Base-by-base conservation (phyloP, 2,329 filamentous ascomycete genomes). In the Penicillium aurantiogriseum region DNA sequence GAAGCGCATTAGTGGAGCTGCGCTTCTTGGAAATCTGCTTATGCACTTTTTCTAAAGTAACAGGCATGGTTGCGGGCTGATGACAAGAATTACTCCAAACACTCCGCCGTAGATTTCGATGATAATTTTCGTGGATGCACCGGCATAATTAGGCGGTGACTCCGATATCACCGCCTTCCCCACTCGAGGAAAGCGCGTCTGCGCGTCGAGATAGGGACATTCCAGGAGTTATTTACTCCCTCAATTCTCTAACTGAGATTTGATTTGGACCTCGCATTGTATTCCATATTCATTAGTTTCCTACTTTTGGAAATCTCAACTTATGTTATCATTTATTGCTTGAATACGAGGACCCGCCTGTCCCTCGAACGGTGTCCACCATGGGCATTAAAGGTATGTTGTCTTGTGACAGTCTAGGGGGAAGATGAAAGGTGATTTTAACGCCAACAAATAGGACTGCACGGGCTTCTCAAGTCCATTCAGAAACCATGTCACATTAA, bases 391-490 rank as follows among this genome's bases (percentile, higher is more conserved):
- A 77, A 74, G 77, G 77, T 76, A 68, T 40, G 65, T 44, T 23
- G 40, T 1, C 51, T 25, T n/a, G 33, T 38, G 44, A 38, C 46
- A 49, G 36, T 51, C 39, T 54, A 56, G 38, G 52, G 15, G 17
- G 17, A 44, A 38, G 40, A 27, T 17, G 36, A 38, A 38, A 27
- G 5, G 17, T 38, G 8, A 8, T 46, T 43, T 45, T 66, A 39
- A 67, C 56, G 31, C 5, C 27, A 25, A 5, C 5, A 27, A 49
- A 33, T 56, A 92, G 93, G 94, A 44, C 85, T 99, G 53, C 83
- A 97, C 35, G 91, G 91, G 38, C 82, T 97, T 59, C 86, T 99
- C 60, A 97, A 97, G 77, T 97, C 94, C 45, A 97, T 99, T 54
- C 94, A 99, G 59, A 92, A 90, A 70, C 89, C 90, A 70, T 89